Percentiles rank a stretch among this genome's conserved stretches.
Conservation (phyloP, 2,329 filamentous ascomycete species). For the Curvularia eragrostidis region DNA sequence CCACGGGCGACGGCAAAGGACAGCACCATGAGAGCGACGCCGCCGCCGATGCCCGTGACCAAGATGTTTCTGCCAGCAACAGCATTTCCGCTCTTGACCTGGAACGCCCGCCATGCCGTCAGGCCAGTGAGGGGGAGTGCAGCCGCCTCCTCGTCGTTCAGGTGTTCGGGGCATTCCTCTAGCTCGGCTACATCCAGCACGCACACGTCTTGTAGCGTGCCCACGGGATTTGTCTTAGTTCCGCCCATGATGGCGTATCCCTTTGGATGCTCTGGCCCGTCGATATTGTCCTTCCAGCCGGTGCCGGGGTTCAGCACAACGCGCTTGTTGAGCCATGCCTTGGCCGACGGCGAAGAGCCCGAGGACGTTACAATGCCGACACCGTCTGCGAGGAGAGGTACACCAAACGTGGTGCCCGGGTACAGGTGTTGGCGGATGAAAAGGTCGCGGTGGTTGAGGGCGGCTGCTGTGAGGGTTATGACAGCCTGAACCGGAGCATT, state of each 20-base stretch:
- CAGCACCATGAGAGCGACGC: conserved; percentile 82
- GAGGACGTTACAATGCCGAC: conserved; percentile 73
- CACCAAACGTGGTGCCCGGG: conserved; percentile 79
- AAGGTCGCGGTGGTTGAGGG: conserved; percentile 93
- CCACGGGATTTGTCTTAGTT: conserved; percentile 67
- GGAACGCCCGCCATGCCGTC: conserved; percentile 85
- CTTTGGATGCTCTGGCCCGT: conserved; percentile 72
- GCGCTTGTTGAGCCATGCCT: conserved; percentile 66
- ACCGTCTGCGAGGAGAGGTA: conserved; percentile 83
- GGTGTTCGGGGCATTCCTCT: conserved; percentile 75
- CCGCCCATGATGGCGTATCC: conserved; percentile 73
- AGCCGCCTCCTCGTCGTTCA: conserved; percentile 76
- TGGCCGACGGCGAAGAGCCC: conserved; percentile 63
- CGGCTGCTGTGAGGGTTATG: conserved; percentile 76
- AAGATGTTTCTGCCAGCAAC: conserved; percentile 75
- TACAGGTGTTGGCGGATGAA: conserved; percentile 94
- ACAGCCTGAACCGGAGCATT: conserved; percentile 67
- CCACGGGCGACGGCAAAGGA: conserved; percentile 78
- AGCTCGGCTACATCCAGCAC: conserved; percentile 74
- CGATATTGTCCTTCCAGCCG: conserved; percentile 75
- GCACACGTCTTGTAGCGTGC: conserved; percentile 77
- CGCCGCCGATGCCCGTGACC: conserved; percentile 90
- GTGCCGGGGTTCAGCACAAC: conserved; percentile 80
- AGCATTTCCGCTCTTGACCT: conserved; percentile 75
- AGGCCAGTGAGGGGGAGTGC: conserved; percentile 84